Conservation (phyloP, 202 grass and related monocot genomes). For the Sporobolus alterniflorus region DNA sequence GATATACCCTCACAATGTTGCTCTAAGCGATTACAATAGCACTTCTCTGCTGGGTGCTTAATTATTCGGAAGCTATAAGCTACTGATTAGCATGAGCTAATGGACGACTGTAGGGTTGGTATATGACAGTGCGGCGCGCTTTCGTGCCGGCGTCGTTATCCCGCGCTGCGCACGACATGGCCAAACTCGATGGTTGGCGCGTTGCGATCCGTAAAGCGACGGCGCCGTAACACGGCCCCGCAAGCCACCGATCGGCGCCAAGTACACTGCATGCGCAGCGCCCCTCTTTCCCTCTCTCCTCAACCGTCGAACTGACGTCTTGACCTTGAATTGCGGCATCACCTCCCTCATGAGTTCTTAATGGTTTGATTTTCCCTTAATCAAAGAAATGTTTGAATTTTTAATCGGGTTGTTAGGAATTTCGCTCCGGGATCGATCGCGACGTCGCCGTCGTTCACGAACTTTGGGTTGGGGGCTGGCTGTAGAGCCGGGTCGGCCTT, state of each 20-base stretch:
- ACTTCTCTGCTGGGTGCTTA: not conserved
- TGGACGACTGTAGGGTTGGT: constrained; percentile 37
- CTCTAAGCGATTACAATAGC: too few species aligned
- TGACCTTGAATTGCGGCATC: constrained; percentile 22
- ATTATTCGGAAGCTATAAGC: not conserved
- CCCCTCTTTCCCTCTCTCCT: not conserved
- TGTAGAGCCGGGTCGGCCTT: not conserved
- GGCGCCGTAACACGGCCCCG: constrained; percentile 3
- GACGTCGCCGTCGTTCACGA: not conserved
- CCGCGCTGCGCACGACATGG: constrained; percentile 10
- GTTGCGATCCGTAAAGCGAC: constrained; percentile 53
- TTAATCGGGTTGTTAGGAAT: not conserved
- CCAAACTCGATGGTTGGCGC: constrained; percentile 36
- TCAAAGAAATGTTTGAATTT: not conserved
- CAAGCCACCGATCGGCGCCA: not conserved
- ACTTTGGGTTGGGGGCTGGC: not conserved
- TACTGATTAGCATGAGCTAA: not conserved
- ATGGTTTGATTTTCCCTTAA: constrained; percentile 27
- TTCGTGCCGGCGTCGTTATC: constrained; percentile 16
- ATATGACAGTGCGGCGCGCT: not conserved
- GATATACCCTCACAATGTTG: not conserved
- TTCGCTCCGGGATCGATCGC: not conserved
- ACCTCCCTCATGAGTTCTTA: not conserved
- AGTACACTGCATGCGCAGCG: constrained; percentile 34
- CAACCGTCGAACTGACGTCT: constrained; percentile 37